Conservation (phyloP, 768 basidiomycete genomes). For the Flagelloscypha sp. region DNA sequence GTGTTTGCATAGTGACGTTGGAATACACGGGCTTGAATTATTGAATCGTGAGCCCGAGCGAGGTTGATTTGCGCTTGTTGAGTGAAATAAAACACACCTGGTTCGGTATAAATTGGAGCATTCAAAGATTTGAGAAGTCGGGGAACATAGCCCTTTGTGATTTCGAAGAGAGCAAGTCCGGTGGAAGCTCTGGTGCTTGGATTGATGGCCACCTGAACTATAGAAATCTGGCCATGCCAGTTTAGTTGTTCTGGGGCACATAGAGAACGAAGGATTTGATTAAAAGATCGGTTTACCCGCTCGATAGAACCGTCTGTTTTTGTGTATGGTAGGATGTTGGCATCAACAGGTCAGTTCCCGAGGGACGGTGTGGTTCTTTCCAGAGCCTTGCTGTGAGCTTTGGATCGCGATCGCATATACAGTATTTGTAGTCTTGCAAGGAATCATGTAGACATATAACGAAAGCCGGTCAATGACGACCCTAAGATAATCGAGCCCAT, state of each 20-base stretch:
- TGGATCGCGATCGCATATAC: slow-evolving; percentile 21
- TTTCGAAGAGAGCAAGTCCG: slow-evolving; percentile 18
- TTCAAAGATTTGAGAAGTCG: slow-evolving; percentile 1
- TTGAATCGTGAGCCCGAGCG: slow-evolving; percentile 17
- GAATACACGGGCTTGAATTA: slow-evolving; percentile 14
- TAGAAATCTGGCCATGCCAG: slow-evolving; percentile 9
- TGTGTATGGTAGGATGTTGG: slow-evolving; percentile 22
- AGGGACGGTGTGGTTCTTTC: slow-evolving; percentile 12
- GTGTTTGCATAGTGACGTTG: slow-evolving; percentile 18
- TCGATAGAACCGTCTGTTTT: slow-evolving; percentile 17
- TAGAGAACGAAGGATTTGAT: slow-evolving; percentile 8
- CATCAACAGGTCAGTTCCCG: slow-evolving; percentile 14
- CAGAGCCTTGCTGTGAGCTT: slow-evolving; percentile 27
- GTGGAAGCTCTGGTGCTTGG: slow-evolving; percentile 11
- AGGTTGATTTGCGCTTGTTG: slow-evolving; percentile 10
- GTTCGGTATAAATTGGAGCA: not conserved
- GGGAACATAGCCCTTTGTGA: slow-evolving; percentile 15
- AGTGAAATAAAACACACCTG: slow-evolving; percentile 15
- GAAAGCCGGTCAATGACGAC: slow-evolving; percentile 15
- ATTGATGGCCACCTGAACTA: slow-evolving; percentile 13
- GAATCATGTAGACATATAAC: slow-evolving; percentile 11
- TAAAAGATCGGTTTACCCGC: slow-evolving; percentile 7
- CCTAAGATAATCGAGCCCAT: slow-evolving; percentile 16
- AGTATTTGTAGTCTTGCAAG: slow-evolving; percentile 4
- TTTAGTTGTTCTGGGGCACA: slow-evolving; percentile 11